Evolutionary conservation across 2,329 filamentous ascomycete genomes (phyloP), one percentile per base, ranked within the genome.

Genomic region (Sporothrix dimorphospora): DNA sequence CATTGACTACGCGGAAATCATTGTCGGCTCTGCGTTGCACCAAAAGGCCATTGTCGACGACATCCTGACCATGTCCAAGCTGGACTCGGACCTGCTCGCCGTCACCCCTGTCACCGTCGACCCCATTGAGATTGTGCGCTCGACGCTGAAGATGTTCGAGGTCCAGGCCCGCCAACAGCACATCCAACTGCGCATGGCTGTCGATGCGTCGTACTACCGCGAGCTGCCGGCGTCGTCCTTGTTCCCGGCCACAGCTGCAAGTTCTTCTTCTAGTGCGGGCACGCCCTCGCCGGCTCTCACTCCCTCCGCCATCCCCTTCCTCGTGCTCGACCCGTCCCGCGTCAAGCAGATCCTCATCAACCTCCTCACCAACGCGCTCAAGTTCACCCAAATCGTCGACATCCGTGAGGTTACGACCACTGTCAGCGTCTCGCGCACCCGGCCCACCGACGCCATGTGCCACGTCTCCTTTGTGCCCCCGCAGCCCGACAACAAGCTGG

Each of bases 261-360:
- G 27, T 9, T 47, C 51, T 4, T 19, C 63, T 14, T 66, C 63
- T 19, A n/a, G n/a, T 9, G 38, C 19, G 11, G 9, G 51, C 51
- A 14, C 51, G 9, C 59, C 59, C n/a, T 45, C 59, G 1, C 11
- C 51, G 2, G 70, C 61, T 0, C 5, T 19, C 2, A 40, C 66
- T 24, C 82, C 90, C 1, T 30, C 71, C 5, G 81, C 81, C 0
- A 82, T 92, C 45, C 88, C 91, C 47, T 94, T 89, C 84, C 88
- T 94, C 3, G 81, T 85, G 45, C 80, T 94, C 38, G 93, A 95
- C 78, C 90, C 92, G 0, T 91, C 90, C 19, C 86, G 92, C 30
- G 89, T 95, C 67, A 86, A 92, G 69, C 92, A 95, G 79, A 91
- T 94, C 0, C 83, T 94, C 3, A 94, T 95, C 79, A 95, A 95